Conservation (phyloP, 2,329 filamentous ascomycete genomes). For the Teratosphaeria gauchensis region DNA sequence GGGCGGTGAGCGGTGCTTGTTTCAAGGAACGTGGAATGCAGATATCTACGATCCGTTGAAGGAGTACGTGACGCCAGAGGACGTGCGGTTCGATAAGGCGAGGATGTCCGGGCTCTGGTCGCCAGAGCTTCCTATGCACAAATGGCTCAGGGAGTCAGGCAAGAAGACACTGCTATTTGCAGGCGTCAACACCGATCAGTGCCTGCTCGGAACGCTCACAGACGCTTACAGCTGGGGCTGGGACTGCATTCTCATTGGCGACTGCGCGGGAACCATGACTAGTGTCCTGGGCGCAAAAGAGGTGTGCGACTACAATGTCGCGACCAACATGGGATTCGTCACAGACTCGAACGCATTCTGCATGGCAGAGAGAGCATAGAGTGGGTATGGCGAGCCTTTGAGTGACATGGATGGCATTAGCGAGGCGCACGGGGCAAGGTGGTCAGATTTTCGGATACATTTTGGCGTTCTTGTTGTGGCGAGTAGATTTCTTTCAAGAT, state of each 20-base stretch:
- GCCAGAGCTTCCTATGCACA: conserved; percentile 31
- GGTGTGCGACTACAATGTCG: conserved; percentile 32
- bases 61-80: conserved; percentile 26
- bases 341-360: conserved; percentile 28
- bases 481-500: background rate
- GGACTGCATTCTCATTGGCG: conserved; percentile 32
- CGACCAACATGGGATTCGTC: conserved; percentile 35
- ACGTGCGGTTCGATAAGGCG: conserved; percentile 35
- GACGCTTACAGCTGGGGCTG: conserved; percentile 35
- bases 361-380: conserved; percentile 9
- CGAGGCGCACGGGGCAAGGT: background rate
- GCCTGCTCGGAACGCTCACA: conserved; percentile 32
- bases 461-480: background rate
- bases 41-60: conserved; percentile 34
- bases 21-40: conserved; percentile 35
- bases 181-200: conserved; percentile 36
- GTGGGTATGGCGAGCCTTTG: background rate
- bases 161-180: conserved; percentile 35
- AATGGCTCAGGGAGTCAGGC: conserved; percentile 29
- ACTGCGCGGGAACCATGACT: conserved; percentile 35
- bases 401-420: background rate
- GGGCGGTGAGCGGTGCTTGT: conserved; percentile 31
- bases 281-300: conserved; percentile 28
- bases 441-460: background rate
- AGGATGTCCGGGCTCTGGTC: conserved; percentile 35